phyloP scores from a whole-genome alignment of 192 early-diverging fungal species.

The Jimgerdemannia flammicorona region DNA sequence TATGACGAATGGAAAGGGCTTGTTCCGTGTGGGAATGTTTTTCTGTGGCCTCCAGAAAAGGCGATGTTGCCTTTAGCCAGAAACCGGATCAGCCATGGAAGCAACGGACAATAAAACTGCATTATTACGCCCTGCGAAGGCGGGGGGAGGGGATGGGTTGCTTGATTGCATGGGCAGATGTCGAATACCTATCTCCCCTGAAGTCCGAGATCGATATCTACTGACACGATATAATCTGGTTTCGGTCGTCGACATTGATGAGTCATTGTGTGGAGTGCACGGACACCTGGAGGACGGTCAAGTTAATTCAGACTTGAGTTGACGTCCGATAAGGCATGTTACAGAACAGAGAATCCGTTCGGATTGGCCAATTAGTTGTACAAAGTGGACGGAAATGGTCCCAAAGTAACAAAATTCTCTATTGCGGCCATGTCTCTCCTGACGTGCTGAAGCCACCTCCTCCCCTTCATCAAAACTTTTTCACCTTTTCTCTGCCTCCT shows the following conservation, averaged over 20 bases:
- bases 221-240: too few relatives aligned
- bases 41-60: not conserved
- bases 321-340: not conserved
- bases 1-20: not conserved
- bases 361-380: not conserved
- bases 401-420: not conserved
- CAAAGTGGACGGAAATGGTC: not conserved
- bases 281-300: not conserved
- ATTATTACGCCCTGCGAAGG: too few relatives aligned
- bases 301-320: not conserved
- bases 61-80: not conserved
- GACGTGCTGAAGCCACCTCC: too few relatives aligned
- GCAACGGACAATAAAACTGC: too few relatives aligned
- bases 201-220: not conserved
- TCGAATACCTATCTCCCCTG: not conserved
- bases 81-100: too few relatives aligned
- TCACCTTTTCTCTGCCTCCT: not conserved
- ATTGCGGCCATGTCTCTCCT: not conserved
- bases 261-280: not conserved
- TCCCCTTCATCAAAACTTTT: not conserved
- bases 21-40: not conserved
- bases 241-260: not conserved
- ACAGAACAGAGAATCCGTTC: not conserved
- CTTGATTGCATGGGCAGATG: not conserved
- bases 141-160: too few relatives aligned